Evolutionary conservation across 805 yeast genomes (phyloP), one percentile per base, ranked within the genome.

Genomic region (Myxozyma lipomycoides): DNA sequence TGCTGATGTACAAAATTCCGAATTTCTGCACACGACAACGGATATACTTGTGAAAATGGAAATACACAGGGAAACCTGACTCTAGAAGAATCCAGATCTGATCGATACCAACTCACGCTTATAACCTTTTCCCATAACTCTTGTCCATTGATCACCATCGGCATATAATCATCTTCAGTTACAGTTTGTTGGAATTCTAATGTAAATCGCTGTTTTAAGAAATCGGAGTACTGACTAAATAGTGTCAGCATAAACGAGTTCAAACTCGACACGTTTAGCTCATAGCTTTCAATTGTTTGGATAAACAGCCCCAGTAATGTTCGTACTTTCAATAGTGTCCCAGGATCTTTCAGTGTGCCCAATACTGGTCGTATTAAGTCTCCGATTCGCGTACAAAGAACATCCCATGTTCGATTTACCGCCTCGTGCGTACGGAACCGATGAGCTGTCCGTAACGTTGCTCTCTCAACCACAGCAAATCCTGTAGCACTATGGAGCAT

Each of bases 41-140:
- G 90, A 62, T 88, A 90, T 52, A 88, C 81, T 49, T 86, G 84
- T 46, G 96, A 86, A 63, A 91, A 93, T 15, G 98, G 97, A 46
- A 91, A 69, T 0, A 83, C 79, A 53, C 81, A 73, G 1, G 87
- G 84, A 51, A 78, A 78, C 28, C 28, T 44, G 37, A 55, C 53
- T 22, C 43, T n/a, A 4, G 46, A 12, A 7, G 52, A 38, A n/a
- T 48, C 49, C 6, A 42, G 17, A 18, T 72, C 76, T 2, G 78
- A 77, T 45, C 75, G 73, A 64, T 82, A 81, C 95, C 95, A 87
- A 55, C 87, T 77, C 1, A 82, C 75, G 22, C 73, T 74, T 51
- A 83, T 72, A 30, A 85, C 79, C 55, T 79, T 78, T 19, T 79
- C 82, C 64, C 81, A 86, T 44, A 84, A 76, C 10, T 73, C 70